phyloP scores from a whole-genome alignment of 2,329 filamentous ascomycete genomes.

The Pseudogymnoascus verrucosus region DNA sequence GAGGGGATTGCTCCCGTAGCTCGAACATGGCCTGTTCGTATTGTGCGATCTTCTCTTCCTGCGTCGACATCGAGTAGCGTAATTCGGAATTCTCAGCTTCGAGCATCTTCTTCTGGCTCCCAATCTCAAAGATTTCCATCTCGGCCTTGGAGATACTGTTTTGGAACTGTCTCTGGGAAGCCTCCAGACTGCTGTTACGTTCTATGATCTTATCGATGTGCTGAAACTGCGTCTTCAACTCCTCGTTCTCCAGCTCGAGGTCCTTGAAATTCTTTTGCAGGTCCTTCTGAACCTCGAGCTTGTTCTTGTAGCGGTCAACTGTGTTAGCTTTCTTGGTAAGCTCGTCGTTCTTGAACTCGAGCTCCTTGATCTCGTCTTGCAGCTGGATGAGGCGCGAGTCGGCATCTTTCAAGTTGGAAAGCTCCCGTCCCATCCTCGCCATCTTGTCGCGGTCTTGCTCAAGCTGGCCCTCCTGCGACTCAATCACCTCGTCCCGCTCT shows the following conservation, averaged over 20 bases:
- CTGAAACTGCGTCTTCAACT: conserved; percentile 41
- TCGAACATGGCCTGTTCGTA: conserved; percentile 41
- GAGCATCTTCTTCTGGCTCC: conserved; percentile 38
- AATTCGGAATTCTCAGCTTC: conserved; percentile 34
- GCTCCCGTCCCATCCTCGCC: conserved; percentile 40
- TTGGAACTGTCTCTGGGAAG: conserved; percentile 31
- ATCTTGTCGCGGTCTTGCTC: conserved; percentile 41
- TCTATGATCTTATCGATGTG: conserved; percentile 25
- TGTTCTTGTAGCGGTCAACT: conserved; percentile 54
- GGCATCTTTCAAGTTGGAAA: conserved; percentile 38
- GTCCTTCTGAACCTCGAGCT: conserved; percentile 49
- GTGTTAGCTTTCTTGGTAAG: conserved; percentile 55
- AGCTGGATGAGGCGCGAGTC: conserved; percentile 42
- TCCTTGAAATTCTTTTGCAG: conserved; percentile 48
- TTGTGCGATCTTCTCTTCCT: conserved; percentile 34
- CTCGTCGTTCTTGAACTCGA: conserved; percentile 50
- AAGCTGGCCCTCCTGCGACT: conserved; percentile 58
- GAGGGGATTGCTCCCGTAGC: conserved; percentile 45
- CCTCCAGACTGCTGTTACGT: conserved; percentile 26
- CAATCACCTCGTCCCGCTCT: conserved; percentile 65
- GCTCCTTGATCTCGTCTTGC: conserved; percentile 51
- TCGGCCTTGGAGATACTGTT: conserved; percentile 30
- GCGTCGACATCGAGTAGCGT: conserved; percentile 20
- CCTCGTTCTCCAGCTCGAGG: conserved; percentile 46
- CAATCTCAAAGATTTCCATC: conserved; percentile 25